Percentiles rank a stretch among this genome's conserved stretches.
These are phyloP conservation scores for Neonectria ditissima DNA, from an alignment of 2,329 filamentous ascomycete species.

Conservation along the genomic window DNA sequence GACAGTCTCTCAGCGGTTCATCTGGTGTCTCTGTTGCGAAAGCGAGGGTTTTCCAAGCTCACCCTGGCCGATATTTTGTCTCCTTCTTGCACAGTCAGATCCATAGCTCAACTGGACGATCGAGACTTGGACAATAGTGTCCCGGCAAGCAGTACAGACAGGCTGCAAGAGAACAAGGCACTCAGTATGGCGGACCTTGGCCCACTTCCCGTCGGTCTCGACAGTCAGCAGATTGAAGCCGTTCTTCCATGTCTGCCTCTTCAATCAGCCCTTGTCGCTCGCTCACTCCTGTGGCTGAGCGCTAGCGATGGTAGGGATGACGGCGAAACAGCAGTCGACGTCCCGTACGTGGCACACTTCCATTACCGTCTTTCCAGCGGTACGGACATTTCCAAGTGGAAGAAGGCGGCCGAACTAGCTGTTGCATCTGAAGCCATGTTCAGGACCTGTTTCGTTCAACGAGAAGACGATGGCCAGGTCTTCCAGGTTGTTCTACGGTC, in stretches of 20 bases:
- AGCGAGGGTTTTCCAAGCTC: conserved; percentile 29
- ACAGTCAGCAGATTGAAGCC: not conserved
- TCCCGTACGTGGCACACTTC: not conserved
- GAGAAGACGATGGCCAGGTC: not conserved
- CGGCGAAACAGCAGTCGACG: not conserved
- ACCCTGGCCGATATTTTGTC: conserved; percentile 3
- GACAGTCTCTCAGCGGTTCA: conserved; percentile 38
- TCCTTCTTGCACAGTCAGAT: not conserved
- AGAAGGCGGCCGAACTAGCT: not conserved
- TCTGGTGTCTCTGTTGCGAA: conserved; percentile 30
- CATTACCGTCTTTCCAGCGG: not conserved
- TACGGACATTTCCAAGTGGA: not conserved
- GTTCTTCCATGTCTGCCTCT: not conserved
- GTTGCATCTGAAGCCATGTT: not conserved
- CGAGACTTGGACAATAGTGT: not conserved
- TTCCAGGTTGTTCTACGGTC: not conserved
- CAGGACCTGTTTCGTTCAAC: not conserved
- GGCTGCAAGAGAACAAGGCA: not conserved
- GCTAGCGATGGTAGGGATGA: not conserved
- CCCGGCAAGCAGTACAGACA: not conserved
- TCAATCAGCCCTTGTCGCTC: not conserved
- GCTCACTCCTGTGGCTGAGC: not conserved
- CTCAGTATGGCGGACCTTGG: not conserved
- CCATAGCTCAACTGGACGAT: not conserved
- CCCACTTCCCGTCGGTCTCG: not conserved